Base-by-base conservation (phyloP, 2,329 filamentous ascomycete species). In the Immersiporthe knoxdaviesiana region DNA sequence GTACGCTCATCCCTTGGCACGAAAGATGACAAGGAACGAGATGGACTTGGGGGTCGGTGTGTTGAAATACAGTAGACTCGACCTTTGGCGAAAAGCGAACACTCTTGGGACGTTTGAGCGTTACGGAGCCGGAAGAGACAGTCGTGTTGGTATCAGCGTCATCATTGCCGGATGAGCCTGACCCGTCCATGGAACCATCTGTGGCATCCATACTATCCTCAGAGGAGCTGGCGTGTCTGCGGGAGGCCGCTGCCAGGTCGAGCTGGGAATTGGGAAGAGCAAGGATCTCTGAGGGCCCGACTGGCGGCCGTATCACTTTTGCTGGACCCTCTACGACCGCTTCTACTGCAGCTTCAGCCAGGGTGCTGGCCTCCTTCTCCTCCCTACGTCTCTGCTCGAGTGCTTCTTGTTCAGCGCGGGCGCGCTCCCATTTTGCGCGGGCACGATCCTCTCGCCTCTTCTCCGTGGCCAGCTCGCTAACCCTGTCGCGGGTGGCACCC, bases 371-470 rank as follows among this genome's bases (percentile, higher is more conserved):
- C 74, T 88, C 86, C 64, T 81, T 83, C 74, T 88, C 86, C 64
- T 81, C 77, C 21, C 81, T 76, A 58, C 81, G 82, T 69, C 90
- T 92, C 76, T 90, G 86, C 72, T 94, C 90, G 72, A 98, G 92
- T 14, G 89, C 91, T 76, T 97, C 91, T 74, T 93, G 89, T 78
- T 97, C 94, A 66, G 91, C 88, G 72, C 92, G 90, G n/a, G 96
- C 96, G 74, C 96, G 87, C 78, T 98, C 94, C 82, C 96, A 90
- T 80, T 99, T 99, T 79, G 92, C 90, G 75, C 92, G 87, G 71
- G 90, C 90, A 60, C 96, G 89, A 78, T 97, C 93, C 72, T 92
- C 89, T 75, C 96, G 87, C 70, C 96, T 85, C 74, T 89, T 86
- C 50, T 87, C 85, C 2, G 95, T 99, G 66, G 89, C 83, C 71